Conservation (phyloP, 2,329 filamentous ascomycete genomes). For the Hypoxylon sp. region DNA sequence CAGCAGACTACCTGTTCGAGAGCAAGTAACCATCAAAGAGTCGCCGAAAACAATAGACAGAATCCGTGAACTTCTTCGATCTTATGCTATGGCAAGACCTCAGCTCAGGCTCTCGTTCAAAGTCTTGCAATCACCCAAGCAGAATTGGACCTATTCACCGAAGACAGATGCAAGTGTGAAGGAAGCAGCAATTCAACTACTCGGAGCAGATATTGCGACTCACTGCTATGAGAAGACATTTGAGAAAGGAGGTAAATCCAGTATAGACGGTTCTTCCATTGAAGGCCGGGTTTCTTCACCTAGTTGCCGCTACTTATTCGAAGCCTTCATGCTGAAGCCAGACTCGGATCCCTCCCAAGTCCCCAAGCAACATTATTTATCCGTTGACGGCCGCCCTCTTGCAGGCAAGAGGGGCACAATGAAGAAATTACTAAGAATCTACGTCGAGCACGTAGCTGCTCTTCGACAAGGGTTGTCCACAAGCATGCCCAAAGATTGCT, state of each 20-base stretch:
- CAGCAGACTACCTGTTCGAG: conserved; percentile 71
- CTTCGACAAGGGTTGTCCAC: conserved; percentile 41
- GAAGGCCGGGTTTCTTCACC: background rate
- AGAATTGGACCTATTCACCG: conserved; percentile 74
- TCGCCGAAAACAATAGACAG: conserved; percentile 66
- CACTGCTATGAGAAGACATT: conserved; percentile 63
- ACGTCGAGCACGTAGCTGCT: conserved; percentile 62
- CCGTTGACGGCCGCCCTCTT: conserved; percentile 76
- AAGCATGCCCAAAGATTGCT: conserved; percentile 62
- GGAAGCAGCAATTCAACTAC: conserved; percentile 72
- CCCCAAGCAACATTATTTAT: conserved; percentile 70
- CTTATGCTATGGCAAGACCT: conserved; percentile 76
- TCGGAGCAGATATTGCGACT: conserved; percentile 67
- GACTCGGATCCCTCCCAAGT: conserved; percentile 60
- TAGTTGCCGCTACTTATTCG: conserved; percentile 58
- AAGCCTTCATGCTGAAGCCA: conserved; percentile 69
- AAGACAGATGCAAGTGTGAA: conserved; percentile 61
- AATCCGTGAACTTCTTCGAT: conserved; percentile 70
- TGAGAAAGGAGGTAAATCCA: conserved; percentile 16
- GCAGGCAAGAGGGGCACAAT: conserved; percentile 65
- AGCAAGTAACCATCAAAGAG: conserved; percentile 69
- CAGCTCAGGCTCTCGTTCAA: conserved; percentile 71
- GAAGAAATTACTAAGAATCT: conserved; percentile 69
- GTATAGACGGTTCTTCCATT: conserved; percentile 28
- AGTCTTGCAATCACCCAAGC: conserved; percentile 65